Evolutionary conservation across 2,329 filamentous ascomycete species (phyloP).

Genomic region (Claviceps monticola): DNA sequence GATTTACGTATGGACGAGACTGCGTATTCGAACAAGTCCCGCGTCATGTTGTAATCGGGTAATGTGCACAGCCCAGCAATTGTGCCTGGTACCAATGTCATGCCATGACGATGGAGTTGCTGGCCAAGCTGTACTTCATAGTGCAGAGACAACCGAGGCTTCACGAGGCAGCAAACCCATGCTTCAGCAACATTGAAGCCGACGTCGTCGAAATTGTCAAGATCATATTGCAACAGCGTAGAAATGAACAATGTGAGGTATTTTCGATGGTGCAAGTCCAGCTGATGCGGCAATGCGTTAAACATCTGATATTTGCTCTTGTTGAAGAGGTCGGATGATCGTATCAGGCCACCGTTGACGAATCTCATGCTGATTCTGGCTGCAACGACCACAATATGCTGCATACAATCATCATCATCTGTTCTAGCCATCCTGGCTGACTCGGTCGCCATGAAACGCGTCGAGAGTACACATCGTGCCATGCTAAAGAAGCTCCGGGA

Average conservation of each 20-base stretch:
- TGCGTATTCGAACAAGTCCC: slow-evolving; percentile 33
- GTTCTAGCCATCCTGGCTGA: slow-evolving; percentile 7
- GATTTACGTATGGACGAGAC: slow-evolving; percentile 37
- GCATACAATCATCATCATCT: slow-evolving; percentile 22
- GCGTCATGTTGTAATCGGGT: slow-evolving; percentile 35
- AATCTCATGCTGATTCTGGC: slow-evolving; percentile 33
- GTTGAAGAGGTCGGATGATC: slow-evolving; percentile 31
- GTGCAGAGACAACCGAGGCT: slow-evolving; percentile 29
- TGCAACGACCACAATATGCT: slow-evolving; percentile 30
- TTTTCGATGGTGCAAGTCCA: slow-evolving; percentile 27
- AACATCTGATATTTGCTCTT: slow-evolving; percentile 37
- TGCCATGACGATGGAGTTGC: slow-evolving; percentile 26
- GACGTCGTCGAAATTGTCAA: slow-evolving; percentile 33
- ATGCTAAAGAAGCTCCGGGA: slow-evolving; percentile 34
- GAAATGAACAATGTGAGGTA: slow-evolving; percentile 38
- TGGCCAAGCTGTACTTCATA: slow-evolving; percentile 38
- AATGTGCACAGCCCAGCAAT: slow-evolving; percentile 21
- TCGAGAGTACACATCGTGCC: slow-evolving; percentile 24
- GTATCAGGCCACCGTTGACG: slow-evolving; percentile 29
- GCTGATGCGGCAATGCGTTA: slow-evolving; percentile 23
- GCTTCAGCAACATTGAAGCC: slow-evolving; percentile 32
- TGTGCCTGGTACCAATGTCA: slow-evolving; percentile 29
- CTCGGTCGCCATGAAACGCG: slow-evolving; percentile 3
- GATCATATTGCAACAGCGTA: slow-evolving; percentile 30
- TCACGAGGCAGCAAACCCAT: slow-evolving; percentile 39